Evolutionary conservation across 2,329 filamentous ascomycete genomes (phyloP), one percentile per base, ranked within the genome.

Genomic region (Alternaria triticimaculans): DNA sequence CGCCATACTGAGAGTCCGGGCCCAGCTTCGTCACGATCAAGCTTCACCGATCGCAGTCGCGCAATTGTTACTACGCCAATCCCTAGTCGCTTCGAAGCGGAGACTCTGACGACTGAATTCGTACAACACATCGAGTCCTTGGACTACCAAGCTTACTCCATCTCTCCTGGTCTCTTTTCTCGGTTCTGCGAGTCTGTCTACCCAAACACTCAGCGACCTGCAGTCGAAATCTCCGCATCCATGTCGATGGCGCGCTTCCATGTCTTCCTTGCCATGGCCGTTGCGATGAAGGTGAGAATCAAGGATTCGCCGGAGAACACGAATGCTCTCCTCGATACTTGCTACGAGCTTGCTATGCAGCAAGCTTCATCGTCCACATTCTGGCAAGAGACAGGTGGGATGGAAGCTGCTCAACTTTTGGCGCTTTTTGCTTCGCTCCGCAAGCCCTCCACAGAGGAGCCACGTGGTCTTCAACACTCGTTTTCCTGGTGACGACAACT

Each of bases 291-390:
- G 50, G 49, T 78, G 12, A 64, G 78, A 4, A 76, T 78, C 51
- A 71, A 68, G 25, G 74, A 76, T 45, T 67, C 68, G 12, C 64
- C 68, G 0, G 77, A 78, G 58, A 69, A 60, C 25, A 76, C 76
- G 6, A 79, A 78, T 43, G 66, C 76, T 1, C 60, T 80, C 11
- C 74, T 80, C 11, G 73, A 79, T 44, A 75, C 72, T 0, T 80
- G 78, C 64, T 80, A 79, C 33, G 75, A 76, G 11, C 69, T 80
- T 0, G 76, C 78, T 2, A 78, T 80, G 76, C 78, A 76, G 54
- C 77, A 79, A 61, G 64, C 76, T 1, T 54, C 70, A 2, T 54
- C 65, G 0, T 67, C 76, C 1, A 73, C 71, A 2, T 80, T 80
- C 33, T 80, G 78, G 78, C 73, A 77, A 50, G 78, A 79, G 50